Conservation (phyloP, 768 basidiomycete species). For the Pleurotus salmoneostramineus region DNA sequence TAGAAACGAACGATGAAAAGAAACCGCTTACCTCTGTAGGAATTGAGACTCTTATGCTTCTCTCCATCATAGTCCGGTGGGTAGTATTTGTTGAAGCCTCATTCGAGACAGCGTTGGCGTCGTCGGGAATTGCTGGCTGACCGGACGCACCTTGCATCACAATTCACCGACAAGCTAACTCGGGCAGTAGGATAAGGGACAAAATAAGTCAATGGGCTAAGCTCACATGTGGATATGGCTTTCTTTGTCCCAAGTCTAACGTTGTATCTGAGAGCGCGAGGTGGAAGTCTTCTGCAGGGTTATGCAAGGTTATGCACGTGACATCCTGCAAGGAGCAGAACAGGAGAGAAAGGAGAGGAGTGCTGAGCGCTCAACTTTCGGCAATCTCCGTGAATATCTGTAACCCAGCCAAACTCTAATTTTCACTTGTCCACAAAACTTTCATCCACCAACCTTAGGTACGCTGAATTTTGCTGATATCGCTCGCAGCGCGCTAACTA, state of each 20-base stretch:
- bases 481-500: background rate
- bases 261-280: too few relatives aligned
- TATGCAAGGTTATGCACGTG: too few relatives aligned
- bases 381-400: background rate
- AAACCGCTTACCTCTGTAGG: slow-evolving; percentile 57
- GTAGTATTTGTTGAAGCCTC: slow-evolving; percentile 50
- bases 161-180: too few relatives aligned
- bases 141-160: slow-evolving; percentile 12
- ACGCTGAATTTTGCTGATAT: background rate
- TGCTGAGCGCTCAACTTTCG: background rate
- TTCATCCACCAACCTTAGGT: slow-evolving; percentile 10
- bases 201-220: too few relatives aligned
- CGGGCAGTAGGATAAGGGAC: too few relatives aligned
- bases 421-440: slow-evolving; percentile 7
- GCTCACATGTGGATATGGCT: too few relatives aligned
- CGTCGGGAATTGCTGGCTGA: background rate
- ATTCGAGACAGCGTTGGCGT: background rate
- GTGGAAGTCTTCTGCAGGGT: too few relatives aligned
- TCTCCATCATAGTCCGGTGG: slow-evolving; percentile 42
- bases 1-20: background rate
- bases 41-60: slow-evolving; percentile 62
- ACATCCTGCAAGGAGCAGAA: too few relatives aligned
- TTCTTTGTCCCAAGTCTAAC: too few relatives aligned
- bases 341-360: too few relatives aligned
- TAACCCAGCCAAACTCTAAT: slow-evolving; percentile 1